A percentile compares a stretch with the other conserved stretches of the same genome.
Evolutionary conservation across 2,329 filamentous ascomycete species (phyloP).

Genomic region (Xylariales sp.): DNA sequence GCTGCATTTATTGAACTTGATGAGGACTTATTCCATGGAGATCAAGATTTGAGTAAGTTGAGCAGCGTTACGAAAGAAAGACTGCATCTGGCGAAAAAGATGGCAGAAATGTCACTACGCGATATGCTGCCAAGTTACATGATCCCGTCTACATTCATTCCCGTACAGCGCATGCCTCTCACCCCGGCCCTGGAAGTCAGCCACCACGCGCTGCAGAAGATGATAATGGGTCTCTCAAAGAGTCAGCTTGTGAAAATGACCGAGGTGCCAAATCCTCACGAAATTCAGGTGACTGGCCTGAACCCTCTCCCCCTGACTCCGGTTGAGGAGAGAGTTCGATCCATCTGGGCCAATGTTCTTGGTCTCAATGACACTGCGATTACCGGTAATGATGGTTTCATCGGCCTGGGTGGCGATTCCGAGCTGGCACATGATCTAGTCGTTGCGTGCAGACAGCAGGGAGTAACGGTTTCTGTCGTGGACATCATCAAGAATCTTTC

Average conservation of each 20-base stretch:
- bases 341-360: constrained; percentile 42
- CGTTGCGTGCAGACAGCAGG: constrained; percentile 36
- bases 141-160: constrained; percentile 42
- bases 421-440: constrained; percentile 40
- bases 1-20: constrained; percentile 47
- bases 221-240: constrained; percentile 35
- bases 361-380: constrained; percentile 34
- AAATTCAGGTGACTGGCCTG: constrained; percentile 28
- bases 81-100: constrained; percentile 37
- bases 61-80: constrained; percentile 36
- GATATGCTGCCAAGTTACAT: too few species aligned
- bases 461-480: constrained; percentile 34
- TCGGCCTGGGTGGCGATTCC: constrained; percentile 41
- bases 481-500: constrained; percentile 36
- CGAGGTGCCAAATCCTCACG: constrained; percentile 29
- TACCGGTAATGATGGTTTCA: constrained; percentile 37
- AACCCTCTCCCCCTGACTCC: constrained; percentile 44
- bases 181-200: constrained; percentile 48
- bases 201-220: constrained; percentile 40
- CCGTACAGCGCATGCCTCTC: constrained; percentile 42
- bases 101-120: constrained; percentile 36
- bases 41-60: constrained; percentile 33
- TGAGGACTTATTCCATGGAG: constrained; percentile 29
- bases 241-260: constrained; percentile 39
- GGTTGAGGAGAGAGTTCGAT: constrained; percentile 41